phyloP scores from a whole-genome alignment of 495 filamentous ascomycete genomes.

The Aspergillus diversus region DNA sequence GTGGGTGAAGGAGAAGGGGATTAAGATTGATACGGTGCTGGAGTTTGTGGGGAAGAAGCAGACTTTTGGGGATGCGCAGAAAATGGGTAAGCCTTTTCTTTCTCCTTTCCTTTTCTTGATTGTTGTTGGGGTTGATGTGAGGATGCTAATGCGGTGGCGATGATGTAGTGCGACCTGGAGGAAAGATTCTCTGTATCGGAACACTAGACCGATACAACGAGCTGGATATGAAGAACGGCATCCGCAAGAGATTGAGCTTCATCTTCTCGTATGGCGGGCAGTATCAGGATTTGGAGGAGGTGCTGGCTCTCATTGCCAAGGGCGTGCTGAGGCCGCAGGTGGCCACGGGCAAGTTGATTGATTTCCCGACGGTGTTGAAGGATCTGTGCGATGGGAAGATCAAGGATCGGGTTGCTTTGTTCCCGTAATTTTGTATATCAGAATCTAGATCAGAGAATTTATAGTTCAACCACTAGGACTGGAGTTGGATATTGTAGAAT shows the following conservation, averaged over 20 bases:
- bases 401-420: conserved; percentile 25
- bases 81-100: conserved; percentile 7
- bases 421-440: conserved; percentile 5
- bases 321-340: conserved; percentile 26
- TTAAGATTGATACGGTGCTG: conserved; percentile 28
- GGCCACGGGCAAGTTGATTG: conserved; percentile 15
- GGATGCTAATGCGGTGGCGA: neutral
- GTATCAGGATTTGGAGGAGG: conserved; percentile 26
- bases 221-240: conserved; percentile 31
- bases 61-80: conserved; percentile 27
- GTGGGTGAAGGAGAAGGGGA: conserved; percentile 19
- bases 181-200: conserved; percentile 29
- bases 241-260: conserved; percentile 30
- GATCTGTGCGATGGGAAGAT: conserved; percentile 26
- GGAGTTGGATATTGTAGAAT: too few relatives aligned
- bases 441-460: neutral
- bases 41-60: conserved; percentile 29
- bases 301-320: conserved; percentile 26
- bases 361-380: conserved; percentile 26
- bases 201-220: conserved; percentile 26
- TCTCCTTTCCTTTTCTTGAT: neutral
- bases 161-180: conserved; percentile 22
- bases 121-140: neutral
- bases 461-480: neutral
- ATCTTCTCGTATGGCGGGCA: conserved; percentile 33